A percentile compares a stretch with the other conserved stretches of the same genome.
These are phyloP conservation scores for Aspergillus awamori DNA, from an alignment of 2,329 filamentous ascomycete genomes.

Conservation along the genomic window DNA sequence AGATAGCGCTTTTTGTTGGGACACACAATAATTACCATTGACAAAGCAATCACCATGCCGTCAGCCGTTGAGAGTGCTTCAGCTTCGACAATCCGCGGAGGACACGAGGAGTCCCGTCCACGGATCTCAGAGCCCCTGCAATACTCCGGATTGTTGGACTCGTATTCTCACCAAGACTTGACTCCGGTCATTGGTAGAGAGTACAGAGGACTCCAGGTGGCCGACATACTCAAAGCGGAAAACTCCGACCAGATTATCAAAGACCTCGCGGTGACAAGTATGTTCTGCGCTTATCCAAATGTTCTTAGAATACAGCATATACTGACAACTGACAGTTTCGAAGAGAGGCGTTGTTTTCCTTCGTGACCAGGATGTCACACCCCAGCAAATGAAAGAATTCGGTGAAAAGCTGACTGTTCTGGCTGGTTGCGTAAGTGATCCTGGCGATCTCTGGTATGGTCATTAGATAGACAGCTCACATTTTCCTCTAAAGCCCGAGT, in stretches of 20 bases:
- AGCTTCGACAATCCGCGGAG: slow-evolving; percentile 24
- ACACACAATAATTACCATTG: background rate
- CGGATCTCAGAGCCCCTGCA: slow-evolving; percentile 37
- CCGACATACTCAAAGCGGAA: slow-evolving; percentile 58
- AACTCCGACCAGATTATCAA: slow-evolving; percentile 65
- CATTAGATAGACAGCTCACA: background rate
- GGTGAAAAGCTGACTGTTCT: slow-evolving; percentile 49
- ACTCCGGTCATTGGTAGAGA: slow-evolving; percentile 47
- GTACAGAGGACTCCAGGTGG: slow-evolving; percentile 45
- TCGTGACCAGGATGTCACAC: slow-evolving; percentile 63
- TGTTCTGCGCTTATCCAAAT: slow-evolving; percentile 34
- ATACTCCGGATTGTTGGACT: slow-evolving; percentile 42
- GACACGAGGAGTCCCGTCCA: slow-evolving; percentile 27
- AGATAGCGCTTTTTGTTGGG: background rate
- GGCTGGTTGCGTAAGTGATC: slow-evolving; percentile 43
- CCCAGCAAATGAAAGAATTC: slow-evolving; percentile 63
- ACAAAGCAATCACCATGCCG: slow-evolving; percentile 19
- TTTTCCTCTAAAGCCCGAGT: slow-evolving; percentile 45
- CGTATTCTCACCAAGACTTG: slow-evolving; percentile 45
- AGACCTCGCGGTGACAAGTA: slow-evolving; percentile 69
- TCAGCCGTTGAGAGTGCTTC: slow-evolving; percentile 14
- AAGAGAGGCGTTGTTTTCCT: slow-evolving; percentile 71
- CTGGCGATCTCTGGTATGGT: background rate
- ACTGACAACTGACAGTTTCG: slow-evolving; percentile 55
- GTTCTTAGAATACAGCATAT: background rate